A percentile compares a stretch with the other conserved stretches of the same genome.
Conservation (phyloP, 495 filamentous ascomycete genomes). For the Daldinia childiae region DNA sequence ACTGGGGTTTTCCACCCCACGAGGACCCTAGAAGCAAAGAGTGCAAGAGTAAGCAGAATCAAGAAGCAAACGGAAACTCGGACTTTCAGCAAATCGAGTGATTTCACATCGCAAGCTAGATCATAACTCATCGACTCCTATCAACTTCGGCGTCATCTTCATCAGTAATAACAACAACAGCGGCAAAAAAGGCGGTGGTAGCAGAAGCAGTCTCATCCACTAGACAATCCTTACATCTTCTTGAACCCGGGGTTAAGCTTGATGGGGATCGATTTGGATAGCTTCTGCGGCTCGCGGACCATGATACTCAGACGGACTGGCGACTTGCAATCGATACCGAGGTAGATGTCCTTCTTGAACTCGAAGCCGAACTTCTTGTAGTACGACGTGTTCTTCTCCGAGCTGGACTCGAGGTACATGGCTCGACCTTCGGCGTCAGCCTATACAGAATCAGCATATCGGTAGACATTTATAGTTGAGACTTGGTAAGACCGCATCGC, state of each 20-base stretch:
- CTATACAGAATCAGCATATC: constrained; percentile 49
- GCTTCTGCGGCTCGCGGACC: constrained; percentile 70
- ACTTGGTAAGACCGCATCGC: background rate
- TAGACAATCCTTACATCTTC: constrained; percentile 23
- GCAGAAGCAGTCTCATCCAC: constrained; percentile 31
- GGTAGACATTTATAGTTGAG: background rate
- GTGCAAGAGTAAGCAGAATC: constrained; percentile 25
- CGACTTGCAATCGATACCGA: constrained; percentile 63
- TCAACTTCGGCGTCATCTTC: constrained; percentile 19
- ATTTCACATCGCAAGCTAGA: constrained; percentile 20
- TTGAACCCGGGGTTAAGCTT: constrained; percentile 47
- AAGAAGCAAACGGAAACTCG: constrained; percentile 12
- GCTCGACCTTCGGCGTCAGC: constrained; percentile 70
- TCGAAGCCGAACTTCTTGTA: constrained; percentile 78
- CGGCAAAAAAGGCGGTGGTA: background rate
- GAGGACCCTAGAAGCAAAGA: constrained; percentile 20
- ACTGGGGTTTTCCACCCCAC: constrained; percentile 27
- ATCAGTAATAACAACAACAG: constrained; percentile 22
- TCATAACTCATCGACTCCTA: constrained; percentile 22
- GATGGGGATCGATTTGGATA: constrained; percentile 47
- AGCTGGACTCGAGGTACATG: constrained; percentile 80
- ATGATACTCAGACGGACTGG: constrained; percentile 78
- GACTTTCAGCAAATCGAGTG: constrained; percentile 15
- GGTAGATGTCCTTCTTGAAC: constrained; percentile 63
- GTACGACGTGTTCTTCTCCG: constrained; percentile 69